Evolutionary conservation across 345 rosid species (phyloP).

Genomic region (Stellera chamaejasme): DNA sequence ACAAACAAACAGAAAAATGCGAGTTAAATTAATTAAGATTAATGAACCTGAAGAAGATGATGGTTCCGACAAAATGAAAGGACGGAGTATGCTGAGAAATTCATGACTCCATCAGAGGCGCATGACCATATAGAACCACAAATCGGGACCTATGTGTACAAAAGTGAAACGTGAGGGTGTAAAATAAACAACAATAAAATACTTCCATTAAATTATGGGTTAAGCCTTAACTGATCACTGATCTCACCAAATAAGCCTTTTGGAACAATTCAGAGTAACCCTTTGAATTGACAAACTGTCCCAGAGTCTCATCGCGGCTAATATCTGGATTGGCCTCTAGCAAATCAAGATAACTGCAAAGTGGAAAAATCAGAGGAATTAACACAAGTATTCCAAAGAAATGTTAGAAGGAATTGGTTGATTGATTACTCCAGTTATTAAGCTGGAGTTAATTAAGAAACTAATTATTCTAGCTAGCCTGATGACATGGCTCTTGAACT

Average conservation of each 20-base stretch:
- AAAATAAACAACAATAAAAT: background rate
- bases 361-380: background rate
- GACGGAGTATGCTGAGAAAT: constrained; percentile 73
- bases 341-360: constrained; percentile 46
- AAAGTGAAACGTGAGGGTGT: background rate
- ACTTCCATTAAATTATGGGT: too few relatives aligned
- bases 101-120: constrained; percentile 62
- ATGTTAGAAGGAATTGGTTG: background rate
- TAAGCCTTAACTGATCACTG: background rate
- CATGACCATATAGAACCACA: constrained; percentile 95
- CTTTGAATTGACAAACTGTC: constrained; percentile 46
- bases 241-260: constrained; percentile 76
- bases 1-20: background rate
- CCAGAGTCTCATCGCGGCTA: constrained; percentile 59
- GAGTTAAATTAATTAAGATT: background rate
- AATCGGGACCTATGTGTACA: constrained; percentile 46
- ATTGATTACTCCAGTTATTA: too few relatives aligned
- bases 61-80: constrained; percentile 84
- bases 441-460: too few relatives aligned
- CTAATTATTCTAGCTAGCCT: constrained; percentile 22
- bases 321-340: constrained; percentile 61
- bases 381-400: background rate
- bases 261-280: constrained; percentile 82
- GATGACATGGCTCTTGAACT: constrained; percentile 58
- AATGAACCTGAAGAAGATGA: constrained; percentile 74